Conservation (phyloP, 2,329 filamentous ascomycete species). For the Stemphylium vesicarium region DNA sequence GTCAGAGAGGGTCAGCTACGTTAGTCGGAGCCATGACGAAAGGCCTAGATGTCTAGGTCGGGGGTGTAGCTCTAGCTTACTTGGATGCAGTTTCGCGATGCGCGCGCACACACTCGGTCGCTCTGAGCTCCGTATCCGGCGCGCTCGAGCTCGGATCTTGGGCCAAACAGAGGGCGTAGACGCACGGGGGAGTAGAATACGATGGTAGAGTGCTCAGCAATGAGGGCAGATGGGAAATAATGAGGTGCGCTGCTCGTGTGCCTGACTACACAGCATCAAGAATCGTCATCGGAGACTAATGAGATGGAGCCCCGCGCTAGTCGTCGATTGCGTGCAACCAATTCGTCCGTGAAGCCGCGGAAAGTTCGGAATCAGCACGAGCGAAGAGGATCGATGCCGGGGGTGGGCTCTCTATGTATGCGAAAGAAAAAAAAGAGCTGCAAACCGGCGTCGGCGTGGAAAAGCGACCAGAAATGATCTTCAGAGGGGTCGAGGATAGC, state of each 20-base stretch:
- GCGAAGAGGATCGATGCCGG: neutral
- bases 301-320: slow-evolving; percentile 20
- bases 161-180: slow-evolving; percentile 16
- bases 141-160: slow-evolving; percentile 8
- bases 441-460: neutral
- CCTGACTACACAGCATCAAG: slow-evolving; percentile 18
- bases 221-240: slow-evolving; percentile 4
- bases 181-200: slow-evolving; percentile 5
- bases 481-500: slow-evolving; percentile 15
- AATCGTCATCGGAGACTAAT: slow-evolving; percentile 27
- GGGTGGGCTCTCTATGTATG: neutral
- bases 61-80: slow-evolving; percentile 27
- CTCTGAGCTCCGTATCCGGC: slow-evolving; percentile 15
- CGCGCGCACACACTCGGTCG: slow-evolving; percentile 22
- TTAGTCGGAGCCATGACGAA: slow-evolving; percentile 27
- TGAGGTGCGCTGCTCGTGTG: slow-evolving; percentile 10
- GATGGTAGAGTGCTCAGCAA: slow-evolving; percentile 4
- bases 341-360: slow-evolving; percentile 15
- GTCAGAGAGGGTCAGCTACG: slow-evolving; percentile 16
- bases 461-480: slow-evolving; percentile 16
- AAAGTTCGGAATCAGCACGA: slow-evolving; percentile 7
- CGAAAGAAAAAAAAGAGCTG: neutral
- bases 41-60: slow-evolving; percentile 24
- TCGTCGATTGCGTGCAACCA: slow-evolving; percentile 4
- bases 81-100: slow-evolving; percentile 16